Conservation (phyloP, 2,329 filamentous ascomycete genomes). For the Calonectria pseudoreteaudii region DNA sequence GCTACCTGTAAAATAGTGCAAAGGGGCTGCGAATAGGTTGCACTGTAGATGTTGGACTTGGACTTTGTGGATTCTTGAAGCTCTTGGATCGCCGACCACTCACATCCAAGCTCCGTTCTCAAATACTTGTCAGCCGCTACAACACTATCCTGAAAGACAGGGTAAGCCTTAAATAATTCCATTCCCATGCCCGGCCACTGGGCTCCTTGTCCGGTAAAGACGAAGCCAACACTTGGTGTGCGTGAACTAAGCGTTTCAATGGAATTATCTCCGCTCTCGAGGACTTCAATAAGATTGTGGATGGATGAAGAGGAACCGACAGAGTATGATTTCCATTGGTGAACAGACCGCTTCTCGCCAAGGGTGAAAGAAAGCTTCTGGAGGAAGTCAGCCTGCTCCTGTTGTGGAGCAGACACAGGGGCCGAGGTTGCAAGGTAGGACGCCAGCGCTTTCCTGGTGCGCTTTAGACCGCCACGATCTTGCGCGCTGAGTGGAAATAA, state of each 20-base stretch:
- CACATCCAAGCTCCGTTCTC: too few species aligned
- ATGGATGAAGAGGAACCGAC: not conserved
- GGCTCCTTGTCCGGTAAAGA: slow-evolving; percentile 51
- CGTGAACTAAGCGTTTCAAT: not conserved
- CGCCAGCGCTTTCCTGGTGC: not conserved
- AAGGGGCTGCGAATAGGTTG: not conserved
- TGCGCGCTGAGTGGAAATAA: too few species aligned
- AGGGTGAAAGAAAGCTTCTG: slow-evolving; percentile 16
- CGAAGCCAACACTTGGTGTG: slow-evolving; percentile 1
- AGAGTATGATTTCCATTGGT: not conserved
- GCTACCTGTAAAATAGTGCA: slow-evolving; percentile 60
- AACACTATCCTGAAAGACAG: not conserved
- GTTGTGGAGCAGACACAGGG: not conserved
- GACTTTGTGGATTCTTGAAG: too few species aligned
- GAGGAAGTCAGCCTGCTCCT: slow-evolving; percentile 4
- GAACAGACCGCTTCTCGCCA: slow-evolving; percentile 2
- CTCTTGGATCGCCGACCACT: not conserved
- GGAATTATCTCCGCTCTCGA: not conserved
- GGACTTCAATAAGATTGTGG: not conserved
- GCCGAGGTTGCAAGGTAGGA: not conserved
- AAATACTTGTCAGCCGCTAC: too few species aligned
- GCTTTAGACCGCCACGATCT: not conserved
- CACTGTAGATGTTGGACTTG: not conserved
- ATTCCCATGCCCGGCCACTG: slow-evolving; percentile 48
- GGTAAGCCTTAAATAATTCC: slow-evolving; percentile 39